These are phyloP conservation scores for Phytophthora pseudosyringae DNA, from an alignment of 352 stramenopile genomes.

Conservation along the genomic window DNA sequence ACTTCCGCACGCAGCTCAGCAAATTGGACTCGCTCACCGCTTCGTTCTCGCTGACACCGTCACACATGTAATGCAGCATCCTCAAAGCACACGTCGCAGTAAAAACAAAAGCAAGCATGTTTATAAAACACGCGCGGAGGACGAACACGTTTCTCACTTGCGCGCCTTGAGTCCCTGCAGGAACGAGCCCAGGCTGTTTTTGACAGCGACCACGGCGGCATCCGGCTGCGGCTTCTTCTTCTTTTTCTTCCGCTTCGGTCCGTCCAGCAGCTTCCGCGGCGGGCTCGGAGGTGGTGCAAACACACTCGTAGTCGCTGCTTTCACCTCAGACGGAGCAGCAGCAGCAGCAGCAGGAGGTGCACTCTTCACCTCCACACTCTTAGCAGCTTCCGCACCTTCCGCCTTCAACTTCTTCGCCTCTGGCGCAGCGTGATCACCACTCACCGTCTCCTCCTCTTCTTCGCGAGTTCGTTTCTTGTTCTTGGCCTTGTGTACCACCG, in stretches of 20 bases:
- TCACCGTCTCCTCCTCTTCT: constrained; percentile 1
- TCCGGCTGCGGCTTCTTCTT: constrained; percentile 41
- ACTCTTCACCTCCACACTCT: neutral
- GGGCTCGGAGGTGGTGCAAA: constrained; percentile 58
- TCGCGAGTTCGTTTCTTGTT: constrained; percentile 48
- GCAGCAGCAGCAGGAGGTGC: neutral
- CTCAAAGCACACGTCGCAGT: constrained; percentile 1
- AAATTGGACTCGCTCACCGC: constrained; percentile 33
- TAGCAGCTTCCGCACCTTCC: neutral
- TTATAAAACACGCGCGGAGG: neutral
- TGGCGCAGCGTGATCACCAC: neutral
- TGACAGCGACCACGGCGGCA: constrained; percentile 53
- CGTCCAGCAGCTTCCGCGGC: constrained; percentile 73
- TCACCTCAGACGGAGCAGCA: constrained; percentile 9
- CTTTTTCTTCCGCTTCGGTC: constrained; percentile 74
- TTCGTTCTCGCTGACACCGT: constrained; percentile 30
- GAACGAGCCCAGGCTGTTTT: constrained; percentile 74
- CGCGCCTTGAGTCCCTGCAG: constrained; percentile 49
- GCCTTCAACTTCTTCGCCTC: constrained; percentile 43
- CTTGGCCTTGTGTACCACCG: constrained; percentile 56
- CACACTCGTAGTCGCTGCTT: constrained; percentile 40
- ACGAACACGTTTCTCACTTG: constrained; percentile 33
- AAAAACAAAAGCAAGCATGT: constrained; percentile 9
- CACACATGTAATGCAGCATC: constrained; percentile 28
- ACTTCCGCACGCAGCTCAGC: constrained; percentile 38